These are phyloP conservation scores for Hamamelis virginiana DNA, from an alignment of 164 flowering plant genomes.

Conservation along the genomic window DNA sequence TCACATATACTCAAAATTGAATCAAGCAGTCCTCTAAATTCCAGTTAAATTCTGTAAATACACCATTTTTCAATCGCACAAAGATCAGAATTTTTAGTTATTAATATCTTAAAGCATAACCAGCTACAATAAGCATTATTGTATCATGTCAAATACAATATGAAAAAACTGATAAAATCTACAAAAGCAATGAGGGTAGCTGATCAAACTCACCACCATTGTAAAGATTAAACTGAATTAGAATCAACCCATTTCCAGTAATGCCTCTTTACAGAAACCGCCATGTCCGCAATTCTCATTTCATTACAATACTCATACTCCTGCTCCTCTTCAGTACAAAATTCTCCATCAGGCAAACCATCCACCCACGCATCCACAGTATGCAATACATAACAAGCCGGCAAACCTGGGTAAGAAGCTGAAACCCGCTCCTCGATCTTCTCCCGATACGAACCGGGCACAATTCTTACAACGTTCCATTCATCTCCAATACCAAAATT, in stretches of 20 bases:
- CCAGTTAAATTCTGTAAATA: background rate
- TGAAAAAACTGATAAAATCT: too few species aligned
- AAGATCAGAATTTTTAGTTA: background rate
- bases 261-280: conserved; percentile 75
- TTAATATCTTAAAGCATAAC: too few species aligned
- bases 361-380: conserved; percentile 73
- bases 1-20: background rate
- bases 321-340: conserved; percentile 66
- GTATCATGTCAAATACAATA: too few species aligned
- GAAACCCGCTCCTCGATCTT: conserved; percentile 83
- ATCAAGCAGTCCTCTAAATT: background rate
- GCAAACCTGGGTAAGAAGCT: conserved; percentile 87
- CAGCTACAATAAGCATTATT: too few species aligned
- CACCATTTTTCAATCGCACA: background rate
- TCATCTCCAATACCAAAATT: conserved; percentile 1
- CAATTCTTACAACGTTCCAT: conserved; percentile 38
- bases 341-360: conserved; percentile 75
- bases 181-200: background rate
- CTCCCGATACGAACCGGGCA: conserved; percentile 55
- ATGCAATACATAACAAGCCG: conserved; percentile 80
- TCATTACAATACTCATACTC: conserved; percentile 51
- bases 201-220: conserved; percentile 12
- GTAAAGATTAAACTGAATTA: conserved; percentile 26
- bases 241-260: conserved; percentile 84
- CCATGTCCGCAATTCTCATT: conserved; percentile 35